A percentile compares a stretch with the other conserved stretches of the same genome.
Conservation (phyloP, 345 rosid genomes). For the Aurinia saxatilis region DNA sequence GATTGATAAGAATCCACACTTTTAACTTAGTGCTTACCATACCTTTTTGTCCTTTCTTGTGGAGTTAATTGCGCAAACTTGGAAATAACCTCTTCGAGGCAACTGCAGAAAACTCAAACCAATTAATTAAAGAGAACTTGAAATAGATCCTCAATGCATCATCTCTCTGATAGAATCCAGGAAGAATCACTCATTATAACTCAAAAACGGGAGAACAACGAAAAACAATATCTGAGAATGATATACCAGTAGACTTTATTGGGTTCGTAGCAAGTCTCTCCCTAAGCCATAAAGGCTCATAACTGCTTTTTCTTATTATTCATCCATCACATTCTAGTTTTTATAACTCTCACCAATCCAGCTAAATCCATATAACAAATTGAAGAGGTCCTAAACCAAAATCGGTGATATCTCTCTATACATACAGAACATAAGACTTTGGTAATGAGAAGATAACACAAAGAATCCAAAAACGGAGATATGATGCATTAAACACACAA, state of each 20-base stretch:
- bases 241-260: neutral
- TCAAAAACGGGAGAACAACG: neutral
- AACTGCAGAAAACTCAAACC: constrained; percentile 31
- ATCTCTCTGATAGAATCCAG: neutral
- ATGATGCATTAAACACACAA: neutral
- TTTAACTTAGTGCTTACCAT: constrained; percentile 24
- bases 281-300: too few relatives aligned
- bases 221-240: neutral
- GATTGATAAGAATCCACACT: neutral
- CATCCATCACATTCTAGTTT: too few relatives aligned
- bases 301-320: too few relatives aligned
- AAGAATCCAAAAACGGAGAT: neutral
- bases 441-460: neutral
- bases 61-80: constrained; percentile 71
- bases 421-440: neutral
- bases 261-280: neutral
- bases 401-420: too few relatives aligned
- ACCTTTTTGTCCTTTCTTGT: constrained; percentile 92
- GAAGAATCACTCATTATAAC: neutral
- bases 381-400: too few relatives aligned
- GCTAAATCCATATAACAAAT: too few relatives aligned
- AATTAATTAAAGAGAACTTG: neutral
- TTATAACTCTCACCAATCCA: too few relatives aligned
- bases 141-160: neutral
- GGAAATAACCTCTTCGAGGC: constrained; percentile 69